Conservation (phyloP, 495 filamentous ascomycete species). For the Lophium mytilinum region DNA sequence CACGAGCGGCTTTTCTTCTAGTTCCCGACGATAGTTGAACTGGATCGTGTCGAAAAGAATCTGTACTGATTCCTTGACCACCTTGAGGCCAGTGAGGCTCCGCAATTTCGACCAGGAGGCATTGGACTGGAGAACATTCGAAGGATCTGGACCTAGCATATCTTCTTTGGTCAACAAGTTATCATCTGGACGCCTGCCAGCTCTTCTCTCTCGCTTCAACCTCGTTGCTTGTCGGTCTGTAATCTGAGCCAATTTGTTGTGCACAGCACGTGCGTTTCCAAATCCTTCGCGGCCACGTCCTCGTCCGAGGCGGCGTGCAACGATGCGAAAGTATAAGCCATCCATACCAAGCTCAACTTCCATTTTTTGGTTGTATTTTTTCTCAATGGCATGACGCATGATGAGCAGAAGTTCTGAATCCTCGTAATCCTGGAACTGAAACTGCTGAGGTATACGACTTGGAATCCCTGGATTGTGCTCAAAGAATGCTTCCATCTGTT, state of each 20-base stretch:
- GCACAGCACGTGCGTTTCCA: conserved; percentile 61
- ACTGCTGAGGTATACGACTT: conserved; percentile 58
- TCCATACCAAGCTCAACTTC: conserved; percentile 48
- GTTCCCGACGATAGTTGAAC: conserved; percentile 54
- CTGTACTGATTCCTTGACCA: conserved; percentile 55
- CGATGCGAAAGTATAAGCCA: conserved; percentile 61
- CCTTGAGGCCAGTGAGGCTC: conserved; percentile 48
- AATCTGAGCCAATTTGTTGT: conserved; percentile 52
- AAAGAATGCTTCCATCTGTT: conserved; percentile 74
- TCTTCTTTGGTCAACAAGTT: conserved; percentile 29
- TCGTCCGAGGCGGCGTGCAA: conserved; percentile 50
- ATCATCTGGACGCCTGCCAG: conserved; percentile 25
- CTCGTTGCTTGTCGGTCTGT: conserved; percentile 51
- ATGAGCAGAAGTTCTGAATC: conserved; percentile 57
- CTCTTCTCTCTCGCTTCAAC: conserved; percentile 37
- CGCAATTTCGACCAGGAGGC: conserved; percentile 53
- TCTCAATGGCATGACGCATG: conserved; percentile 39
- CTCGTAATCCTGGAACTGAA: conserved; percentile 63
- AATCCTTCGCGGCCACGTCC: conserved; percentile 60
- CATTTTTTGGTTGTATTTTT: conserved; percentile 47
- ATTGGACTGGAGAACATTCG: conserved; percentile 10
- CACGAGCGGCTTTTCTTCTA: conserved; percentile 48
- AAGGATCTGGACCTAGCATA: conserved; percentile 23
- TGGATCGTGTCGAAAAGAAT: conserved; percentile 51
- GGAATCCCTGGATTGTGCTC: conserved; percentile 67